Conservation (phyloP, 345 rosid genomes). For the Salix suchowensis region DNA sequence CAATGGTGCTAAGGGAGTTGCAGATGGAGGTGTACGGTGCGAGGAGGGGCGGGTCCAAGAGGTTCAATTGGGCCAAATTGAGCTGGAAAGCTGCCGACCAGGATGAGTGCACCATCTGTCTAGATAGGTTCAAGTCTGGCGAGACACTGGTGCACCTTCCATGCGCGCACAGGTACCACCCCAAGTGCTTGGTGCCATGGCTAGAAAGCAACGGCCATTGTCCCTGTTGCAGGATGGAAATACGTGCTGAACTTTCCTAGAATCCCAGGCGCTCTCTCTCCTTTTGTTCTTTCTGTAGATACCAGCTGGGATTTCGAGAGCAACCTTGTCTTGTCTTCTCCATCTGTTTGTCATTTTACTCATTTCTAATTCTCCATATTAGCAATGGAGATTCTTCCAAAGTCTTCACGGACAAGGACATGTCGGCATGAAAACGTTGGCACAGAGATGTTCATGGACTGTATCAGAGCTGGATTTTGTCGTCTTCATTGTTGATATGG, state of each 20-base stretch:
- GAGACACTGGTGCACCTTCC: conserved; percentile 53
- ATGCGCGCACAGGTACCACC: conserved; percentile 72
- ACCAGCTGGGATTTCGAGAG: not conserved
- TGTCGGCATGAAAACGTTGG: too few species aligned
- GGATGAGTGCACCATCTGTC: conserved; percentile 69
- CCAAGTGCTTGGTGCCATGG: conserved; percentile 66
- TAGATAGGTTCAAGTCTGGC: conserved; percentile 54
- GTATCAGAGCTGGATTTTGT: too few species aligned
- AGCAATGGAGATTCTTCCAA: not conserved
- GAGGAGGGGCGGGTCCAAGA: conserved; percentile 8
- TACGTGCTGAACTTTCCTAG: conserved; percentile 16
- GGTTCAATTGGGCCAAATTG: conserved; percentile 47
- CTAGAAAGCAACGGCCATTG: conserved; percentile 52
- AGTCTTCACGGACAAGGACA: too few species aligned
- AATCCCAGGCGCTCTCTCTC: too few species aligned
- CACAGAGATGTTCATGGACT: too few species aligned
- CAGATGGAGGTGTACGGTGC: conserved; percentile 23
- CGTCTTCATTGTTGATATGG: too few species aligned
- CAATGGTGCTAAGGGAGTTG: conserved; percentile 22
- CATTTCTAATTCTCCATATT: not conserved
- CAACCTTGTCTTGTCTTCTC: not conserved
- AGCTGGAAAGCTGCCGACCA: conserved; percentile 51
- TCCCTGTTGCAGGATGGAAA: conserved; percentile 66
- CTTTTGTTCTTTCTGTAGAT: not conserved
- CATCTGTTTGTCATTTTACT: not conserved